Evolutionary conservation across 2,329 filamentous ascomycete genomes (phyloP), one percentile per base, ranked within the genome.

Genomic region (Alternaria sp.): DNA sequence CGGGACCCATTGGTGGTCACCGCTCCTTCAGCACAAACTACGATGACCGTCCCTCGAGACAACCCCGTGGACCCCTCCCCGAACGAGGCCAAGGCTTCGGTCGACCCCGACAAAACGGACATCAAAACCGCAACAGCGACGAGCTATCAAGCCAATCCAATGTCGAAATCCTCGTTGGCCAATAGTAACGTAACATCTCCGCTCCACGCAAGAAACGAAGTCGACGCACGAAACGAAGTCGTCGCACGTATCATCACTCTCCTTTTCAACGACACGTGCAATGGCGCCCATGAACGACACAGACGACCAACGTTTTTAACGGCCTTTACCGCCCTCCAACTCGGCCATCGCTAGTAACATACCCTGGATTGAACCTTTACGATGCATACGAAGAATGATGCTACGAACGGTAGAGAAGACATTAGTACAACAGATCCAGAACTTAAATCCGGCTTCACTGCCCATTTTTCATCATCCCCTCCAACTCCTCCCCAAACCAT

Each of bases 131-230:
- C 66, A 85, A 84, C 69, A 88, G 86, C 74, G 86, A 89, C 68
- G 86, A 89, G 73, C 78, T 88, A 58, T 85, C 85, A 55, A 82
- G 84, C 65, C 84, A 83, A 69, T 85, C 84, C 61, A 83, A 83
- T 57, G 83, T 87, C 63, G 85, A 87, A 74, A 87, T 88, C 72
- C 86, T 87, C 69, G 86, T 88, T 69, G 86, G 87, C 80, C 86
- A 85, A 77, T 76, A 60, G 66, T 75, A 61, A 49, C 17, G 17
- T 17, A 17, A 45, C n/a, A 52, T 46, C 55, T 60, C 45, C 45
- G 40, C 55, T 56, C 45, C 46, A 51, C 53, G 33, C 52, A 54
- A 26, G 17, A 26, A 45, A 39, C 37, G 36, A n/a, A n/a, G n/a
- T n/a, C n/a, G n/a, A n/a, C n/a, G n/a, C n/a, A 46, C 55, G 44